Conservation (phyloP, 2,329 filamentous ascomycete species). For the Fusarium sambucinum region DNA sequence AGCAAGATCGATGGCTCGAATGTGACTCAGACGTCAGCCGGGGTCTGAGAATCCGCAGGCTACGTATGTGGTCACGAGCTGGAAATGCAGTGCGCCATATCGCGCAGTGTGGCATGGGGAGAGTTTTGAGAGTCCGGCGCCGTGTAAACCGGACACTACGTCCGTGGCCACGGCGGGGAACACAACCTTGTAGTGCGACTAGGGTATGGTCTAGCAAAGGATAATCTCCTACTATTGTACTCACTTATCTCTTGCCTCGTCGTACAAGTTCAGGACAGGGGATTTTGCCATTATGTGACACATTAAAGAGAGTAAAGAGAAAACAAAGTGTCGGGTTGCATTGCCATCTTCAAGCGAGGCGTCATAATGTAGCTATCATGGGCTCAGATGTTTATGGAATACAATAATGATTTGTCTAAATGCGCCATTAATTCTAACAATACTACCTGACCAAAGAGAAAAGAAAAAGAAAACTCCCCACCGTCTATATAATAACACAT, state of each 20-base stretch:
- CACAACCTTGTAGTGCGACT: slow-evolving; percentile 2
- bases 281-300: slow-evolving; percentile 15
- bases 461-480: slow-evolving; percentile 24
- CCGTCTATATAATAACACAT: slow-evolving; percentile 33
- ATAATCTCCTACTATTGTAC: slow-evolving; percentile 12
- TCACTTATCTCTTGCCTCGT: slow-evolving; percentile 25
- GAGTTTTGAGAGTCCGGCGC: slow-evolving; percentile 16
- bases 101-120: slow-evolving; percentile 21
- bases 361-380: slow-evolving; percentile 8
- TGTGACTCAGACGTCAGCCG: slow-evolving; percentile 13
- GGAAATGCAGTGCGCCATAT: slow-evolving; percentile 32
- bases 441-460: neutral
- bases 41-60: slow-evolving; percentile 10
- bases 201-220: neutral
- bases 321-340: slow-evolving; percentile 11
- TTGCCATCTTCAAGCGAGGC: neutral
- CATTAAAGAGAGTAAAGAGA: slow-evolving; percentile 16
- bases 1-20: slow-evolving; percentile 1
- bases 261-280: slow-evolving; percentile 17
- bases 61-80: slow-evolving; percentile 36
- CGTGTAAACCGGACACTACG: slow-evolving; percentile 16
- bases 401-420: slow-evolving; percentile 22
- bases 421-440: slow-evolving; percentile 12
- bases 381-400: slow-evolving; percentile 12
- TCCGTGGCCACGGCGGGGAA: slow-evolving; percentile 21